Conservation (phyloP, 805 yeast genomes). For the Teunomyces cretensis region DNA sequence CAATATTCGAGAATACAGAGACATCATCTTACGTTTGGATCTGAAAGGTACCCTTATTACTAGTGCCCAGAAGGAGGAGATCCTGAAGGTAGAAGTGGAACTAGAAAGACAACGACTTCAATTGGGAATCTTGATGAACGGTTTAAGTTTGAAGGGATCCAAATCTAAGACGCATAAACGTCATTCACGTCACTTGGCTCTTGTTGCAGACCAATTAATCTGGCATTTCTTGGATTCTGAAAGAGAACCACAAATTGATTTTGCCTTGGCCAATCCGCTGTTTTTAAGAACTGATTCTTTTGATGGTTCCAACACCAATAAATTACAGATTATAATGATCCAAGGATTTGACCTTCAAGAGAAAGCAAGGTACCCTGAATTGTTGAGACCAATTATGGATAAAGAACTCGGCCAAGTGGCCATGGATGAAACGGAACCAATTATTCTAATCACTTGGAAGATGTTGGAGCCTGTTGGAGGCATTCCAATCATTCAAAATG, state of each 20-base stretch:
- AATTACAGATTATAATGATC: constrained; percentile 56
- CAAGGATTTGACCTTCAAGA: constrained; percentile 67
- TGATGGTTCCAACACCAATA: constrained; percentile 67
- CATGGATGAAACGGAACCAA: constrained; percentile 16
- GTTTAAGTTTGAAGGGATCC: constrained; percentile 22
- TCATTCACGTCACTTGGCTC: constrained; percentile 23
- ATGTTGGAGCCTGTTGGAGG: constrained; percentile 88
- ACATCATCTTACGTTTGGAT: constrained; percentile 42
- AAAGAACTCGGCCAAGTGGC: constrained; percentile 12
- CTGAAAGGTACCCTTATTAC: constrained; percentile 26
- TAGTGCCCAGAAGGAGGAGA: constrained; percentile 19
- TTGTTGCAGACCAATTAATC: constrained; percentile 61
- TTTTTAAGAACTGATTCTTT: constrained; percentile 62
- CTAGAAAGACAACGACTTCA: constrained; percentile 33
- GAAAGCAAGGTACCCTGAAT: constrained; percentile 64
- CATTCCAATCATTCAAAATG: constrained; percentile 70
- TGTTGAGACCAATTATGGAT: constrained; percentile 53
- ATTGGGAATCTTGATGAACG: constrained; percentile 34
- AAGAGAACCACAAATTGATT: constrained; percentile 64
- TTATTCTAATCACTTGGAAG: constrained; percentile 57
- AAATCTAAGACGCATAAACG: constrained; percentile 19
- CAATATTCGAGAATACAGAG: constrained; percentile 26
- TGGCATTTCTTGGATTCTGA: constrained; percentile 66
- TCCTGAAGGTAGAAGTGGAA: constrained; percentile 29
- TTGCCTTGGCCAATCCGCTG: constrained; percentile 60